Conservation (phyloP, 306 rosid species). For the Begonia fuchsioides region DNA sequence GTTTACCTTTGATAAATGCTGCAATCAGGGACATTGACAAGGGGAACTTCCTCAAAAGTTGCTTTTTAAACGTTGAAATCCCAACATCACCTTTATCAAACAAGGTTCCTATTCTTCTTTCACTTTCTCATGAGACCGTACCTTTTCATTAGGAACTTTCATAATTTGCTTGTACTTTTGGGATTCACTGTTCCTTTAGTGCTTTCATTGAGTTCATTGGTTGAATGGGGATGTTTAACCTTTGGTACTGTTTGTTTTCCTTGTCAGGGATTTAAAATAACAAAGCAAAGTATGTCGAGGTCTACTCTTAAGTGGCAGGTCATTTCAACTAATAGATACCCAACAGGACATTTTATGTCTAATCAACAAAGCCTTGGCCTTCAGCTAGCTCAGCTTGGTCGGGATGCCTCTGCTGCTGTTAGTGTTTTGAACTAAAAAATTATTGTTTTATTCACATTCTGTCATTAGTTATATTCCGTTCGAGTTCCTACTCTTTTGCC, state of each 20-base stretch:
- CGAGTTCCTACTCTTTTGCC: not conserved
- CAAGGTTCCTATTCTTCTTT: conserved; percentile 41
- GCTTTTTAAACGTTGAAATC: conserved; percentile 59
- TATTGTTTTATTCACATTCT: not conserved
- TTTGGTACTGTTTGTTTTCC: conserved; percentile 1
- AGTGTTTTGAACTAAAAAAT: conserved; percentile 18
- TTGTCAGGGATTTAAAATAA: conserved; percentile 67
- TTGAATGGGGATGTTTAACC: too few species aligned
- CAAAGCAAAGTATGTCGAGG: conserved; percentile 76
- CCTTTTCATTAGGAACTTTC: not conserved
- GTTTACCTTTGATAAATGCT: conserved; percentile 72
- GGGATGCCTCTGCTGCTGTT: conserved; percentile 99
- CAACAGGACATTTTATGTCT: conserved; percentile 79
- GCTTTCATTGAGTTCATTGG: too few species aligned
- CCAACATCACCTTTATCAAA: conserved; percentile 65
- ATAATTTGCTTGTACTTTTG: conserved; percentile 8
- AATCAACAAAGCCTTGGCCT: conserved; percentile 91
- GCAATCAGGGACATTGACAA: conserved; percentile 65
- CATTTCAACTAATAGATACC: conserved; percentile 70
- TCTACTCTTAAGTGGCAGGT: conserved; percentile 85
- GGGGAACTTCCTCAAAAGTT: conserved; percentile 56
- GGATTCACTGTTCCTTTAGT: not conserved
- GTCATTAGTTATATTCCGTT: not conserved
- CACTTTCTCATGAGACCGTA: not conserved
- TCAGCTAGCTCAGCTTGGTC: conserved; percentile 95